Conservation (phyloP, 148 eudicot species). For the Rhododendron williamsianum region DNA sequence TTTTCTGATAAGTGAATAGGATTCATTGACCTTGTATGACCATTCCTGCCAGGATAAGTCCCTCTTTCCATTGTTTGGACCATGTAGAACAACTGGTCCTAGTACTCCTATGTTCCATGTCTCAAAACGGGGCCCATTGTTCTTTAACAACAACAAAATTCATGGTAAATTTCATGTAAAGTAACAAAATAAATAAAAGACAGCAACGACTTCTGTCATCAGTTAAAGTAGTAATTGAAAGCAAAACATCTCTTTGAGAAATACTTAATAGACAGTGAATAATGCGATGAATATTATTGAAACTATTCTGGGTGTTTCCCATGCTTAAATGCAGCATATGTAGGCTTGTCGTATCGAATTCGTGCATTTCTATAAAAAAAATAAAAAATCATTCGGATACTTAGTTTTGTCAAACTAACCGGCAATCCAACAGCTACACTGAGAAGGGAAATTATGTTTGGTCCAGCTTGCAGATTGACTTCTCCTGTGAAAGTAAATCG, state of each 20-base stretch:
- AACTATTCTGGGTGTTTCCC: background rate
- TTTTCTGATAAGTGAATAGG: background rate
- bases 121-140: conserved; percentile 57
- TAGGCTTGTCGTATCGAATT: background rate
- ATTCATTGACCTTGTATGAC: conserved; percentile 49
- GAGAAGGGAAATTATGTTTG: conserved; percentile 67
- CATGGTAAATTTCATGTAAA: background rate
- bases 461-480: conserved; percentile 60
- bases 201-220: background rate
- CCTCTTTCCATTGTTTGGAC: conserved; percentile 36
- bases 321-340: background rate
- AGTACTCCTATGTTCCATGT: conserved; percentile 42
- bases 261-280: background rate
- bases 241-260: background rate
- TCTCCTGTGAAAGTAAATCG: conserved; percentile 44
- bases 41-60: conserved; percentile 60
- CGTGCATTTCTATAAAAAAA: background rate
- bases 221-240: background rate
- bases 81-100: conserved; percentile 52
- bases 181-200: background rate
- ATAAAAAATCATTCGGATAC: background rate
- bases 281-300: background rate
- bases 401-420: conserved; percentile 29
- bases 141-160: conserved; percentile 34
- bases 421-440: conserved; percentile 87